Base-by-base conservation (phyloP, 352 stramenopile species). In the Phytophthora fragariaefolia region DNA sequence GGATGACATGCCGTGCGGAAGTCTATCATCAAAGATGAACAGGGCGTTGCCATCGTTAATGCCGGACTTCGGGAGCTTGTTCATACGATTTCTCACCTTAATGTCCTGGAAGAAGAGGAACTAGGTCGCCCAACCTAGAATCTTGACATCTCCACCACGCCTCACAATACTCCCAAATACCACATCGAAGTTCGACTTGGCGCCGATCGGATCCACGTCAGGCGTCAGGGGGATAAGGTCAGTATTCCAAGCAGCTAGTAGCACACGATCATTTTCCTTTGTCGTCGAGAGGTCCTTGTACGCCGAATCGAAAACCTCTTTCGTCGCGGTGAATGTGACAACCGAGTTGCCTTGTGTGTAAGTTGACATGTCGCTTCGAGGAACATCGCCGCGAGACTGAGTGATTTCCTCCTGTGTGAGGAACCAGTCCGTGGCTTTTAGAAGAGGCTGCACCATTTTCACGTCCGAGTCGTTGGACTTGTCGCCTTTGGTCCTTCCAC, bases 361-460 rank as follows among this genome's bases (percentile, higher is more conserved):
- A 0, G 80, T 65, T 0, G 59, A 50, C 40, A 91, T 42, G 28
- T 72, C 71, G 9, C 68, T 67, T 6, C 82, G 76, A n/a, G 71
- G 53, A 7, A 77, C 58, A 15, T 78, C 82, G 13, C 71, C 71
- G 10, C 82, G 69, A 9, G 78, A 72, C 5, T 10, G 49, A 1
- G 72, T 79, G 48, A 91, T 83, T 60, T 91, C 80, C 17, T 73
- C 46, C n/a, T 76, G 63, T 0, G 64, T 84, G 7, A 91, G 66
- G 60, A 91, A 89, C 82, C 82, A 89, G 32, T 77, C 68, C 4
- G 60, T 57, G 9, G 80, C 66, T n/a, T 82, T 69, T n/a, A 89
- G 65, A 15, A 74, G 30, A 17, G 80, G 80, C 49, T 91, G 82
- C 17, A 66, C 36, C 24, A 69, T 50, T 27, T 28, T 56, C 36